Evolutionary conservation across 2,329 filamentous ascomycete genomes (phyloP).

Genomic region (Pseudogymnoascus sp.): DNA sequence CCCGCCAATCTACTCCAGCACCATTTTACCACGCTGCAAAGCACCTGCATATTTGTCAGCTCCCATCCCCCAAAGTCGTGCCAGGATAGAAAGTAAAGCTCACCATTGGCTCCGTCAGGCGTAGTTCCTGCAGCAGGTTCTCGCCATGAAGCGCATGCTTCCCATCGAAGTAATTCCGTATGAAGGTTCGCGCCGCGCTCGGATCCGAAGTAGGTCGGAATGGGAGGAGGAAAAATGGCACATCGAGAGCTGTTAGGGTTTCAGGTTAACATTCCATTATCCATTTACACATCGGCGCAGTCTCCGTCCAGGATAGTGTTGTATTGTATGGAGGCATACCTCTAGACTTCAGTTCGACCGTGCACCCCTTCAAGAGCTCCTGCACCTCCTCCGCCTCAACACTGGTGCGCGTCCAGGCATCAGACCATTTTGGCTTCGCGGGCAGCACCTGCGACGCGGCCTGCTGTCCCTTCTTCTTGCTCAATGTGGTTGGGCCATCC

Average conservation of each 20-base stretch:
- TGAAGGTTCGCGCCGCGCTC: conserved; percentile 82
- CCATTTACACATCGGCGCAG: neutral
- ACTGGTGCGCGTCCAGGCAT: conserved; percentile 74
- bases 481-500: conserved; percentile 48
- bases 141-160: conserved; percentile 59
- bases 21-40: conserved; percentile 94
- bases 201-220: conserved; percentile 91
- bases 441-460: conserved; percentile 46
- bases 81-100: conserved; percentile 23
- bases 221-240: conserved; percentile 85
- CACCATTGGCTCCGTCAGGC: conserved; percentile 91
- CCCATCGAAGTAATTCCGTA: conserved; percentile 83
- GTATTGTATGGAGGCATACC: conserved; percentile 46
- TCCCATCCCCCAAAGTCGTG: conserved; percentile 11
- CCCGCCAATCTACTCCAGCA: conserved; percentile 90
- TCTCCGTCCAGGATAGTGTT: neutral
- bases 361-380: conserved; percentile 76
- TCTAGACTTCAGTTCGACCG: conserved; percentile 85
- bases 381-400: conserved; percentile 87
- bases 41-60: conserved; percentile 50
- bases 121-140: conserved; percentile 71
- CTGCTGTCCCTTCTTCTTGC: conserved; percentile 58
- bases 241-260: conserved; percentile 60
- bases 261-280: neutral
- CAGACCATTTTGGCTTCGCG: conserved; percentile 71